Evolutionary conservation across 2,329 filamentous ascomycete species (phyloP).

Genomic region (Talaromyces sp.): DNA sequence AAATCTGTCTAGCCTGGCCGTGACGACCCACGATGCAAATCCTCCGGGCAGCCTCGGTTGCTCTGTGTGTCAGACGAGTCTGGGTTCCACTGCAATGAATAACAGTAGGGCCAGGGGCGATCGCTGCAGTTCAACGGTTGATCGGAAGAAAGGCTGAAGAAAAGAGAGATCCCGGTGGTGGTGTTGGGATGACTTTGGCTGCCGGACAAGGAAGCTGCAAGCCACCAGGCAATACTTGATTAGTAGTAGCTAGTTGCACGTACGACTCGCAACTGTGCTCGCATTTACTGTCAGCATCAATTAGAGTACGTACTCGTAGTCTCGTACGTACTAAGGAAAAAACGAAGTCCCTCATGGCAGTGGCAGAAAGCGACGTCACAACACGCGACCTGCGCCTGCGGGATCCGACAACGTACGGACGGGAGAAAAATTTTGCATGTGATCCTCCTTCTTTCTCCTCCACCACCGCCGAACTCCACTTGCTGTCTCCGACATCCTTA

Average conservation of each 20-base stretch:
- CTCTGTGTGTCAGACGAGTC: background rate
- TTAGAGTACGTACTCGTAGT: too few relatives aligned
- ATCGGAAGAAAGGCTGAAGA: background rate
- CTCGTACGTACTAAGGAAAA: too few relatives aligned
- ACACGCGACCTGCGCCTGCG: background rate
- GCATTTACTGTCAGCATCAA: too few relatives aligned
- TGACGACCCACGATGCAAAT: background rate
- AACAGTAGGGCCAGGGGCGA: background rate
- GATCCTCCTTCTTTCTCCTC: conserved; percentile 1
- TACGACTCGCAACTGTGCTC: background rate
- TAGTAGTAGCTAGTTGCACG: background rate
- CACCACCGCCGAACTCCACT: conserved; percentile 4
- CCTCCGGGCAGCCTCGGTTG: background rate
- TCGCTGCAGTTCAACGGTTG: background rate
- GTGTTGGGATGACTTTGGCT: background rate
- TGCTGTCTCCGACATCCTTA: background rate
- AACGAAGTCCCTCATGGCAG: background rate
- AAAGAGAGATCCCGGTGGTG: background rate
- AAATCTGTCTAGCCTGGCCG: background rate
- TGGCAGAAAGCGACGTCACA: background rate
- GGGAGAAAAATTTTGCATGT: conserved; percentile 12
- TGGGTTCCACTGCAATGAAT: background rate
- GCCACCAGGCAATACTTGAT: too few relatives aligned
- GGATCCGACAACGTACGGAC: background rate
- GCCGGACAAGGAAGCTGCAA: background rate